Percentiles rank a stretch among this genome's conserved stretches.
Conservation (phyloP, 192 early-diverging fungal species). For the Obelidium mucronatum region DNA sequence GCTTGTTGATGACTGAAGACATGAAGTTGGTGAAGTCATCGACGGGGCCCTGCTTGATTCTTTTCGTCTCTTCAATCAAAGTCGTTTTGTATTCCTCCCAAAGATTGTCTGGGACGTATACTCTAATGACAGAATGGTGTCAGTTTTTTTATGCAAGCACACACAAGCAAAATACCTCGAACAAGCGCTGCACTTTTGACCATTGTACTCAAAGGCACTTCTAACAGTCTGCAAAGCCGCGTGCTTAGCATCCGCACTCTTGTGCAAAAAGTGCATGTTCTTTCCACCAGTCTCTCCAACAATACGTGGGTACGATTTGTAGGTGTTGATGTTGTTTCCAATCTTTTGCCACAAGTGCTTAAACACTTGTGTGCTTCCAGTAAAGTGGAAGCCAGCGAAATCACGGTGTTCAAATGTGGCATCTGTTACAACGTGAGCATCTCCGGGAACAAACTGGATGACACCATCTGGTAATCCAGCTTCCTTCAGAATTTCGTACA, state of each 20-base stretch:
- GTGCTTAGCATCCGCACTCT: slow-evolving; percentile 73
- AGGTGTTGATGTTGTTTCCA: slow-evolving; percentile 88
- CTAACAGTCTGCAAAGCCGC: slow-evolving; percentile 92
- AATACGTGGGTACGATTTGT: slow-evolving; percentile 93
- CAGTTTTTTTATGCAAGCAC: slow-evolving; percentile 5
- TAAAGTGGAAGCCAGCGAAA: slow-evolving; percentile 98
- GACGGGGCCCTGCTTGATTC: slow-evolving; percentile 85
- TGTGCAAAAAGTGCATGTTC: slow-evolving; percentile 97
- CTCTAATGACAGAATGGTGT: too few species aligned
- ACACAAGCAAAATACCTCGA: slow-evolving; percentile 63
- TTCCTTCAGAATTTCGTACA: slow-evolving; percentile 89
- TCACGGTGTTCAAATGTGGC: slow-evolving; percentile 83
- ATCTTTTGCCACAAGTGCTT: slow-evolving; percentile 92
- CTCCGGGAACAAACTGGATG: slow-evolving; percentile 96
- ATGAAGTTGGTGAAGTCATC: slow-evolving; percentile 86
- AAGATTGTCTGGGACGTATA: slow-evolving; percentile 85
- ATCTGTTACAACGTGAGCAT: slow-evolving; percentile 81
- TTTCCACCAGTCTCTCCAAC: slow-evolving; percentile 99
- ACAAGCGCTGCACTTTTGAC: slow-evolving; percentile 98
- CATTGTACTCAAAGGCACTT: slow-evolving; percentile 94
- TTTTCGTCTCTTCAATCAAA: slow-evolving; percentile 71
- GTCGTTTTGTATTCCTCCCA: slow-evolving; percentile 77
- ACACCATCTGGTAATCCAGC: slow-evolving; percentile 97
- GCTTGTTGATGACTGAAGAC: slow-evolving; percentile 91
- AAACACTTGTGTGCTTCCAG: slow-evolving; percentile 93